Conservation (phyloP, 768 basidiomycete species). For the Boletellus ananiceps region DNA sequence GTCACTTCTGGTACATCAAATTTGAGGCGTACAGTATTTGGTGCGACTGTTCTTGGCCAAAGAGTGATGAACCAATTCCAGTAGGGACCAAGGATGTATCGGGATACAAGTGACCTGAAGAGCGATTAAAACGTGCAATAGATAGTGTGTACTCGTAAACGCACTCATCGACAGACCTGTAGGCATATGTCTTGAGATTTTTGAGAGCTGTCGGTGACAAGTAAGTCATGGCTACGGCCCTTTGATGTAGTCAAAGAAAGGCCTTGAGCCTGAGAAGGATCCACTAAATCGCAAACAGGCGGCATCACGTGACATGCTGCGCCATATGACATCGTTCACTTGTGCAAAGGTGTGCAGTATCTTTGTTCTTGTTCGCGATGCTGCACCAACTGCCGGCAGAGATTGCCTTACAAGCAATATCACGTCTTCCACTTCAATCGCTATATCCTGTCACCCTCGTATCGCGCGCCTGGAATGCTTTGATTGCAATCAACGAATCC, state of each 20-base stretch:
- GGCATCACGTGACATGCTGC: not conserved
- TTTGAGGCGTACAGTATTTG: conserved; percentile 68
- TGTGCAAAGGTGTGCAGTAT: not conserved
- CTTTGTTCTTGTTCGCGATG: conserved; percentile 23
- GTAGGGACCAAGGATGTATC: conserved; percentile 75
- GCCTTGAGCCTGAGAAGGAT: too few species aligned
- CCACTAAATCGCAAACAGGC: too few species aligned
- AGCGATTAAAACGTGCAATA: conserved; percentile 5
- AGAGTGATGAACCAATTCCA: conserved; percentile 91
- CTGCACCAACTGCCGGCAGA: conserved; percentile 53
- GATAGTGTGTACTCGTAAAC: conserved; percentile 19
- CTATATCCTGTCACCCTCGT: conserved; percentile 35
- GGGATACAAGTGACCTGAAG: conserved; percentile 67
- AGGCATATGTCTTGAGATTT: conserved; percentile 73
- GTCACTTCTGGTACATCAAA: not conserved
- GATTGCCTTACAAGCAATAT: conserved; percentile 45
- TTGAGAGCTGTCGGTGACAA: conserved; percentile 63
- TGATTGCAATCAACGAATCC: conserved; percentile 45
- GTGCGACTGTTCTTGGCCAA: conserved; percentile 81
- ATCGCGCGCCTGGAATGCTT: conserved; percentile 44
- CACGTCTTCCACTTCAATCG: conserved; percentile 45
- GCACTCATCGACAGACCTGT: conserved; percentile 79
- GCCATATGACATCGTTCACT: too few species aligned
- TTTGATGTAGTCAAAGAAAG: too few species aligned
- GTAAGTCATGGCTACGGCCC: conserved; percentile 48